phyloP scores from a whole-genome alignment of 306 rosid genomes.

The Erythrophleum fordii region DNA sequence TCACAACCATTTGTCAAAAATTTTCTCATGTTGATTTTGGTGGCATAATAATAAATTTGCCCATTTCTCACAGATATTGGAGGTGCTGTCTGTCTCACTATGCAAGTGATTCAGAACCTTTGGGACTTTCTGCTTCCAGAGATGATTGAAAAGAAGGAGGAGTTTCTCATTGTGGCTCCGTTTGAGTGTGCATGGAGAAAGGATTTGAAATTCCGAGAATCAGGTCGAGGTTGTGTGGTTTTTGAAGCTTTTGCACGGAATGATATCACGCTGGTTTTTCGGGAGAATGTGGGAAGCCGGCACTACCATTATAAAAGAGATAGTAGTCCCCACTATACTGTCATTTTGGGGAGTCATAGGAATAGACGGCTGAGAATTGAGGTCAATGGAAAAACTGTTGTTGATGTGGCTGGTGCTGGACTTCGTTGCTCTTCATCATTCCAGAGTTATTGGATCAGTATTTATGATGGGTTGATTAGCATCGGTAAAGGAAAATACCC shows the following conservation, averaged over 20 bases:
- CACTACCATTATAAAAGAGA: conserved; percentile 95
- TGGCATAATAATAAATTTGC: background rate
- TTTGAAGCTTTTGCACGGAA: conserved; percentile 95
- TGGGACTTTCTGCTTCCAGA: background rate
- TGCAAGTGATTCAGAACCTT: background rate
- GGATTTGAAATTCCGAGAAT: conserved; percentile 84
- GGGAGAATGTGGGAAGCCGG: conserved; percentile 90
- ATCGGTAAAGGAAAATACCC: conserved; percentile 90
- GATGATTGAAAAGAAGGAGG: conserved; percentile 66
- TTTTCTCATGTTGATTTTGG: background rate
- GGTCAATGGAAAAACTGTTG: conserved; percentile 82
- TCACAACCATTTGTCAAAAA: background rate
- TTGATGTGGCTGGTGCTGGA: conserved; percentile 78
- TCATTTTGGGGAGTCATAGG: conserved; percentile 93
- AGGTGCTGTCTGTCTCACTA: background rate
- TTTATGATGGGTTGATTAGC: conserved; percentile 86
- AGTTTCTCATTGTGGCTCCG: conserved; percentile 80
- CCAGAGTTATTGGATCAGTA: conserved; percentile 91
- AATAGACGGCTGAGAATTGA: conserved; percentile 77
- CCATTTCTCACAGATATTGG: background rate
- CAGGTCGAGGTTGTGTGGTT: conserved; percentile 91
- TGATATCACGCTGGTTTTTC: conserved; percentile 83
- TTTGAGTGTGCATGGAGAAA: conserved; percentile 92
- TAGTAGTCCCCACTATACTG: conserved; percentile 83
- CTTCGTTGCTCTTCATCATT: conserved; percentile 84